Conservation (phyloP, 768 basidiomycete genomes). For the Rhodotorula diobovata region DNA sequence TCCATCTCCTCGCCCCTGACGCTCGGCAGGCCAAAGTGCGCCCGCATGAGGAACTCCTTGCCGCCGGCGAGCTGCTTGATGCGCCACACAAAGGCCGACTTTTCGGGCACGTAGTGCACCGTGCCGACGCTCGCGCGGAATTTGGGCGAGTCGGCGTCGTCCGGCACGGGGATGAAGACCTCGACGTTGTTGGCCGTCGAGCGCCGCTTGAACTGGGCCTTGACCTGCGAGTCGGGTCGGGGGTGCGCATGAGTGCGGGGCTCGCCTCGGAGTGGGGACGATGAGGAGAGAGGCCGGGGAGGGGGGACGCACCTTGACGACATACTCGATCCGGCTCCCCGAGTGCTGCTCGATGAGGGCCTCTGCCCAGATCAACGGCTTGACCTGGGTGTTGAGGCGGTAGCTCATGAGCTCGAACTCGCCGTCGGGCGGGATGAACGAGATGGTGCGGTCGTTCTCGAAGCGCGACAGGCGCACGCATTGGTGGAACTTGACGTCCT, state of each 20-base stretch:
- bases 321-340: conserved; percentile 88
- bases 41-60: conserved; percentile 94
- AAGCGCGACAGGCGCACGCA: conserved; percentile 95
- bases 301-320: conserved; percentile 61
- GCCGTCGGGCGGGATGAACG: conserved; percentile 97
- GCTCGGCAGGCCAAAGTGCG: conserved; percentile 92
- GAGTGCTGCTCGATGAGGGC: conserved; percentile 90
- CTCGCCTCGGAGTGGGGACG: too few relatives aligned
- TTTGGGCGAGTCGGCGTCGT: conserved; percentile 95
- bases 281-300: not conserved
- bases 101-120: conserved; percentile 96
- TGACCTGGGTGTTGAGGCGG: conserved; percentile 80
- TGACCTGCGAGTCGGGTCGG: conserved; percentile 46
- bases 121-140: conserved; percentile 92
- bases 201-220: conserved; percentile 94
- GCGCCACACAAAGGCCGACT: conserved; percentile 98
- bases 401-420: conserved; percentile 99
- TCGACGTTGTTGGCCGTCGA: conserved; percentile 98
- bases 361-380: conserved; percentile 96
- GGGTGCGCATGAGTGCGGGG: too few relatives aligned
- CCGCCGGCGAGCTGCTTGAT: conserved; percentile 96
- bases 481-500: conserved; percentile 99
- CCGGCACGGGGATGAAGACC: conserved; percentile 97
- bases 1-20: conserved; percentile 81
- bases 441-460: conserved; percentile 97